A percentile compares a stretch with the other conserved stretches of the same genome.
Evolutionary conservation across 495 filamentous ascomycete genomes (phyloP).

Genomic region (Hypoxylon perforatum): DNA sequence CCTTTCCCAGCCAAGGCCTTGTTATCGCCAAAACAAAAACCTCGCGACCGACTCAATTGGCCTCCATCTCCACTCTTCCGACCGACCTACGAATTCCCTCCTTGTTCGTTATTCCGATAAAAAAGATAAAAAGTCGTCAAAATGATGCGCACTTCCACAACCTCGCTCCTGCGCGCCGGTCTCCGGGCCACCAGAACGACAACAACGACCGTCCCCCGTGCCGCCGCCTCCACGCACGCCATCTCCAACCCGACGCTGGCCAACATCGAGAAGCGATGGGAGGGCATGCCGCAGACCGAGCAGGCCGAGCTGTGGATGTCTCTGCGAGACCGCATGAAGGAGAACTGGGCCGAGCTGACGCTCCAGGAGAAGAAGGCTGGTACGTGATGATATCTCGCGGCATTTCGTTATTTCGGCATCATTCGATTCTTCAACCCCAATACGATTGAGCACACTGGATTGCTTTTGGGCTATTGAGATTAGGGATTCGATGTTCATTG

Average conservation of each 20-base stretch:
- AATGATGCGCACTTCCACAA: constrained; percentile 55
- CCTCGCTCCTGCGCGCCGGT: constrained; percentile 54
- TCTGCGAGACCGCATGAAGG: constrained; percentile 97
- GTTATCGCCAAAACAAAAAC: background rate
- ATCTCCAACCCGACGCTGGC: constrained; percentile 97
- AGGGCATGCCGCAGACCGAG: constrained; percentile 94
- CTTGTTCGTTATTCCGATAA: constrained; percentile 1
- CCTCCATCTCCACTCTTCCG: constrained; percentile 54
- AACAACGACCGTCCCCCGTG: constrained; percentile 62
- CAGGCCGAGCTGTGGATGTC: constrained; percentile 99
- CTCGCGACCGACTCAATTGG: constrained; percentile 52
- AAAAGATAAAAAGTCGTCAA: constrained; percentile 18
- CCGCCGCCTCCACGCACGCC: constrained; percentile 80
- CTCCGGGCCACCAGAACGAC: constrained; percentile 54
- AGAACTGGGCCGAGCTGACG: constrained; percentile 93
- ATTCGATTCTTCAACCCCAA: background rate
- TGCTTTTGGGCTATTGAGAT: background rate
- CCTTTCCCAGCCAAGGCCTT: constrained; percentile 31
- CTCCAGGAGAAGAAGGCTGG: constrained; percentile 98
- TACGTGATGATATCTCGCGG: constrained; percentile 70
- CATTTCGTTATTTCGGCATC: background rate
- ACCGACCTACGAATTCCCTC: constrained; percentile 27
- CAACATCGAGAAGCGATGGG: constrained; percentile 99
- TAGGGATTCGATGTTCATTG: background rate
- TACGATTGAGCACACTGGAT: background rate